Evolutionary conservation across 2,329 filamentous ascomycete genomes (phyloP).

Genomic region (Venturia carpophila): DNA sequence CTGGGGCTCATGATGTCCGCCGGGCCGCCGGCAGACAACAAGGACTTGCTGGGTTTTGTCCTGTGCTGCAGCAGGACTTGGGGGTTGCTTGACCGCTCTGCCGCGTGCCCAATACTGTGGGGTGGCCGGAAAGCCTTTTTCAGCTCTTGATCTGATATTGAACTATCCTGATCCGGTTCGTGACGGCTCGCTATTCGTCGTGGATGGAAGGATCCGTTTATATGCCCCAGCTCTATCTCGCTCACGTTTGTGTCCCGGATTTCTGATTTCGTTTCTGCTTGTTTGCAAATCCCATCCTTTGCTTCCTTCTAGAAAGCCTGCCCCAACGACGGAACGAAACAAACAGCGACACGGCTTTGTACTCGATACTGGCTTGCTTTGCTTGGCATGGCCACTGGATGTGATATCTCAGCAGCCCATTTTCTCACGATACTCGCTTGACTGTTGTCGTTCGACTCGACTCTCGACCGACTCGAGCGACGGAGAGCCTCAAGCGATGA

Average conservation of each 20-base stretch:
- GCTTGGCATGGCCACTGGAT: neutral
- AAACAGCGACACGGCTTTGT: constrained; percentile 1
- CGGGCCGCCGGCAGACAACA: too few species aligned
- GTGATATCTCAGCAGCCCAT: neutral
- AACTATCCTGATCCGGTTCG: neutral
- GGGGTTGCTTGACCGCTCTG: neutral
- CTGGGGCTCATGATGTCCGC: neutral
- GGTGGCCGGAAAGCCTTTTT: neutral
- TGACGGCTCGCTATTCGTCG: neutral
- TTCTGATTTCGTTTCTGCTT: neutral
- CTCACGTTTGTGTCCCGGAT: neutral
- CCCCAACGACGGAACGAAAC: neutral
- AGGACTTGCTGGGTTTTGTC: neutral
- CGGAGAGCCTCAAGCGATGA: neutral
- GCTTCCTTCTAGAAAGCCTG: neutral
- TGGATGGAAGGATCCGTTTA: neutral
- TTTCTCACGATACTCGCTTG: neutral
- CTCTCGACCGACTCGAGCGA: neutral
- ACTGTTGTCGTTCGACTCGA: neutral
- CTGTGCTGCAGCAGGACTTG: neutral
- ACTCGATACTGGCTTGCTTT: constrained; percentile 6
- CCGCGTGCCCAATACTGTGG: neutral
- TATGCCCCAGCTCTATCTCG: constrained; percentile 4
- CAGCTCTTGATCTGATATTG: neutral
- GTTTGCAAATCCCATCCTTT: neutral